Evolutionary conservation across 1,139 yeast species (phyloP), one percentile per base, ranked within the genome.

Genomic region (Suhomyces ambrosiae): DNA sequence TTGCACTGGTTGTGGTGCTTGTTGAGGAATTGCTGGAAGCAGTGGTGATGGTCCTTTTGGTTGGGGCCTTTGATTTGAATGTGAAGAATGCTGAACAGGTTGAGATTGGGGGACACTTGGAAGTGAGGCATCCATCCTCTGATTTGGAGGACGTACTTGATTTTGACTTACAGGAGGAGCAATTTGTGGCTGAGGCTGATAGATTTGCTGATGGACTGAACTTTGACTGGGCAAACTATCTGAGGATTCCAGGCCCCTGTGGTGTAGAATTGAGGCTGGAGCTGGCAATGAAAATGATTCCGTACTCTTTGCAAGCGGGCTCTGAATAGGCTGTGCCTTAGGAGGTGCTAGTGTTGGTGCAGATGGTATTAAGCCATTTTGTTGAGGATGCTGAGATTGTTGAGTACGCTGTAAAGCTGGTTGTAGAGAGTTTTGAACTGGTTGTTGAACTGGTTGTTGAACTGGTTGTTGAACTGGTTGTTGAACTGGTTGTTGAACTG

Each of bases 211-310:
- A 8, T 16, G n/a, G 8, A 9, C 25, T 7, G 30, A 27, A 16
- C 15, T 8, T 7, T 10, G 35, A 5, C 10, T 15, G 9, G 27
- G 30, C 16, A 34, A 27, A 13, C 33, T 33, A 2, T 37, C 41
- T 3, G 41, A 33, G 9, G 41, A 37, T 12, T 35, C 38, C 37
- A 35, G 38, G 8, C 38, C 32, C 14, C 42, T 16, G 4, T 23
- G 34, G 8, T 23, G 23, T 11, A 32, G 31, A 27, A 34, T 31
- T 17, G 36, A 36, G 2, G 42, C 34, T 12, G 38, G 34, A n/a
- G 29, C 15, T 4, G 36, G 33, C 12, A 35, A 30, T 3, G 33
- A 8, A 23, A 30, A 29, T 5, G 36, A 13, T n/a, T 25, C 34
- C 4, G 24, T 23, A 16, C 23, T 28, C 11, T 27, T 25, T 3